A percentile compares a stretch with the other conserved stretches of the same genome.
phyloP scores from a whole-genome alignment of 352 stramenopile genomes.

The Stramenopiles sp. region DNA sequence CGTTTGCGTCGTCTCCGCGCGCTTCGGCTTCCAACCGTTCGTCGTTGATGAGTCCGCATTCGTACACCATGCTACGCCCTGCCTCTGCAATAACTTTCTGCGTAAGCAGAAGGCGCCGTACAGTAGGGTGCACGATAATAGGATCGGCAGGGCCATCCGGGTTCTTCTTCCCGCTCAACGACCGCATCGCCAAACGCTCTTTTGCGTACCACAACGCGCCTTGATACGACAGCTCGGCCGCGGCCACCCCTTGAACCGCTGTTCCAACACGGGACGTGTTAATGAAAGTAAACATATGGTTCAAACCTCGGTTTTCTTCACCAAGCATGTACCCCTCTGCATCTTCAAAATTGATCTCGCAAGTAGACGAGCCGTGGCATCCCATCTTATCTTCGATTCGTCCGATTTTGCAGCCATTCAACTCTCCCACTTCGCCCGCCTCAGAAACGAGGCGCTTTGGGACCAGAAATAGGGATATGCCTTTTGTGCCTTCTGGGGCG shows the following conservation, averaged over 20 bases:
- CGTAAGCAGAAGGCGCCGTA: slow-evolving; percentile 23
- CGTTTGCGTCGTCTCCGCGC: neutral
- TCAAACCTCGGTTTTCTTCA: slow-evolving; percentile 20
- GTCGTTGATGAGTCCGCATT: neutral
- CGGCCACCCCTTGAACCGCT: slow-evolving; percentile 17
- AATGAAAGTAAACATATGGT: slow-evolving; percentile 27
- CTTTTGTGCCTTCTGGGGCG: slow-evolving; percentile 20
- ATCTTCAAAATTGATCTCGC: slow-evolving; percentile 17
- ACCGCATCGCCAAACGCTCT: slow-evolving; percentile 18
- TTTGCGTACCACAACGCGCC: slow-evolving; percentile 18
- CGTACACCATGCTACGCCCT: neutral
- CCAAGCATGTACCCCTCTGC: slow-evolving; percentile 23
- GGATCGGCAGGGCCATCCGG: slow-evolving; percentile 15
- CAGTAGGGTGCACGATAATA: slow-evolving; percentile 26
- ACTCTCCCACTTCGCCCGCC: neutral
- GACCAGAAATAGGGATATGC: slow-evolving; percentile 28
- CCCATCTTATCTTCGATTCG: slow-evolving; percentile 28
- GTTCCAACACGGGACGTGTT: slow-evolving; percentile 24
- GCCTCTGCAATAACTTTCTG: slow-evolving; percentile 22
- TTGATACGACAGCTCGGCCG: slow-evolving; percentile 19
- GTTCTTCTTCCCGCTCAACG: slow-evolving; percentile 18
- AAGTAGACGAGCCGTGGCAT: slow-evolving; percentile 16
- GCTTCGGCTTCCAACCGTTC: neutral
- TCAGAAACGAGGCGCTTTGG: slow-evolving; percentile 21
- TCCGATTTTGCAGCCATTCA: slow-evolving; percentile 23